Evolutionary conservation across 345 rosid species (phyloP).

Genomic region (Raphanus raphanistrum): DNA sequence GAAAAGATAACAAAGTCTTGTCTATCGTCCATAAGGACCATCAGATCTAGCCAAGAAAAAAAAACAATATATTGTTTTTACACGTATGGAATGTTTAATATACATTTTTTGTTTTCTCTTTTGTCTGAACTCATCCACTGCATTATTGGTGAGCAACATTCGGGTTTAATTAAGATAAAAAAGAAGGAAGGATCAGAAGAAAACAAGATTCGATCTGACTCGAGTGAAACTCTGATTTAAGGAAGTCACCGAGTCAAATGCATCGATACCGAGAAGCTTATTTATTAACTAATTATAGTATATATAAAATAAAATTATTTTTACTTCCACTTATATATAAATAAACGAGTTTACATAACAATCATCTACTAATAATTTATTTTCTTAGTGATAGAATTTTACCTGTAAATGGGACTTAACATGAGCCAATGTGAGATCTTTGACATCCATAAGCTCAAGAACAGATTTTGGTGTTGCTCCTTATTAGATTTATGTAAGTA

Average conservation of each 20-base stretch:
- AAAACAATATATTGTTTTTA: slow-evolving; percentile 39
- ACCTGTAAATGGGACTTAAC: slow-evolving; percentile 98
- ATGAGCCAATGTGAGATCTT: slow-evolving; percentile 97
- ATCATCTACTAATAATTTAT: not conserved
- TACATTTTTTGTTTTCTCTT: slow-evolving; percentile 1
- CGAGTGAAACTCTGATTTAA: slow-evolving; percentile 45
- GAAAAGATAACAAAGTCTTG: slow-evolving; percentile 47
- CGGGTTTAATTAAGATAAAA: slow-evolving; percentile 32
- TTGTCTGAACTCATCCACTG: slow-evolving; percentile 31
- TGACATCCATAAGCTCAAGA: slow-evolving; percentile 98
- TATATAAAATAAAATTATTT: not conserved
- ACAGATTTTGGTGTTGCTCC: slow-evolving; percentile 98
- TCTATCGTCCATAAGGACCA: slow-evolving; percentile 58
- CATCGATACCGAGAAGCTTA: slow-evolving; percentile 39
- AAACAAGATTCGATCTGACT: slow-evolving; percentile 43
- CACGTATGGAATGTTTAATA: slow-evolving; percentile 20
- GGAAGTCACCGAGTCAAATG: slow-evolving; percentile 44
- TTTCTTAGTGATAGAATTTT: not conserved
- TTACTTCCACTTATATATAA: not conserved
- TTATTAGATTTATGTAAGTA: slow-evolving; percentile 34
- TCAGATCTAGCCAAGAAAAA: slow-evolving; percentile 70
- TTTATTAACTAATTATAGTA: slow-evolving; percentile 10
- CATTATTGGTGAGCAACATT: slow-evolving; percentile 35
- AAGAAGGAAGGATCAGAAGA: slow-evolving; percentile 31
- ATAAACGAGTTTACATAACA: not conserved